Percentiles rank a stretch among this genome's conserved stretches.
Evolutionary conservation across 768 basidiomycete species (phyloP).

Genomic region (Tulasnella sp.): DNA sequence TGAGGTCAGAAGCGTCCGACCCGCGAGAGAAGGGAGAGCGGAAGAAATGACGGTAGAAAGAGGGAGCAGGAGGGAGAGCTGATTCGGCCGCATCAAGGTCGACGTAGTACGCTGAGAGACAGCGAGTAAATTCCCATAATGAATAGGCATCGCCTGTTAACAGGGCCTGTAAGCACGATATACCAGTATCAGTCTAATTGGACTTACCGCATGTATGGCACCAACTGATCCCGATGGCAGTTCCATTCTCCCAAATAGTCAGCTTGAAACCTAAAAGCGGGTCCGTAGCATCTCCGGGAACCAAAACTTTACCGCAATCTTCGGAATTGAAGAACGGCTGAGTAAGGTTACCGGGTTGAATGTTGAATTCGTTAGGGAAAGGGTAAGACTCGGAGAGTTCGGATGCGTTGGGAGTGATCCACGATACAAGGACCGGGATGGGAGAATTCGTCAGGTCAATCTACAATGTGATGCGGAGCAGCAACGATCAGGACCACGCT

Average conservation of each 20-base stretch:
- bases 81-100: conserved; percentile 13
- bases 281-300: conserved; percentile 12
- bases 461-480: not conserved
- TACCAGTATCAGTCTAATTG: not conserved
- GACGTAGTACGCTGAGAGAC: conserved; percentile 11
- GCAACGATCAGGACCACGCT: not conserved
- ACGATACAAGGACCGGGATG: conserved; percentile 17
- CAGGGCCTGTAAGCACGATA: not conserved
- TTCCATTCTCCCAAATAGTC: conserved; percentile 6
- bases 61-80: conserved; percentile 16
- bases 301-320: not conserved
- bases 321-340: conserved; percentile 12
- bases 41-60: conserved; percentile 18
- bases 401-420: not conserved
- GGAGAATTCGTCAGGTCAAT: conserved; percentile 18
- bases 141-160: conserved; percentile 15
- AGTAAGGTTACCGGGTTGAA: conserved; percentile 14
- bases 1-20: not conserved
- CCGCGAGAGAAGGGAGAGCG: conserved; percentile 3
- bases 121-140: conserved; percentile 5
- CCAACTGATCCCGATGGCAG: conserved; percentile 13
- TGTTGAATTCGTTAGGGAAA: not conserved
- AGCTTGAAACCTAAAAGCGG: conserved; percentile 22
- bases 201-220: conserved; percentile 16
- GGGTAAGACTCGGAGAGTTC: not conserved